Base-by-base conservation (phyloP, 768 basidiomycete species). In the Hysterangium stoloniferum region DNA sequence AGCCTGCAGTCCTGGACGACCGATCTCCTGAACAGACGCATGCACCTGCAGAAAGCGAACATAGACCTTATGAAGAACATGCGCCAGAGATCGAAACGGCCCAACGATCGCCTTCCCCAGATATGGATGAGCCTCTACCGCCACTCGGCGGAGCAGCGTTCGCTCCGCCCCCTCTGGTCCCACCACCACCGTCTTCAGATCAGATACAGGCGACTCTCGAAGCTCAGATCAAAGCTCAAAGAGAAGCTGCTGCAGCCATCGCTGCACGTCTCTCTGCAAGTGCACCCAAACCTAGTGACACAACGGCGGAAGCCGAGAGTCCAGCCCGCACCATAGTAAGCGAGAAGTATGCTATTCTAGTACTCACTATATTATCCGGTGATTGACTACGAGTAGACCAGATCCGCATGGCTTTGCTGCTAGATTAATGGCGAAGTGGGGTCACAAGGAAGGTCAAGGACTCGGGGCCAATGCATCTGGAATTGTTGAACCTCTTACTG, bases 371-470 rank as follows among this genome's bases (percentile, higher is more conserved):
- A 6, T 4, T 52, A 17, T 41, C 31, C 19, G 12, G 9, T 51
- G 12, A 54, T 32, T 56, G 15, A 48, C 28, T n/a, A 7, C 11
- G 13, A 38, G 22, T 49, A 75, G 76, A 48, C 70, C 79, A 33
- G 80, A 87, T 55, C 79, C 81, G 0, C 82, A 80, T 49, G 77
- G 76, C 11, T 91, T 94, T 58, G 90, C 90, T 28, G 82, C 83
- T 11, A 82, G 87, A 29, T 62, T 95, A 57, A 95, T 96, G 92
- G 88, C 87, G 2, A 96, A 93, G 68, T 94, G 87, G 88, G 94
- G 94, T 0, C 91, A 96, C 63, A 86, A 88, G 62, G 89, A 90
- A 63, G 95, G 95, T 1, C 84, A 92, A 66, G 94, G 94, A 8
- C 75, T 97, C 1, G 95, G 95, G 29, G 83, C 77, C 0, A 80